phyloP scores from a whole-genome alignment of 371 early-diverging fungal species.

The Funneliformis caledonium region DNA sequence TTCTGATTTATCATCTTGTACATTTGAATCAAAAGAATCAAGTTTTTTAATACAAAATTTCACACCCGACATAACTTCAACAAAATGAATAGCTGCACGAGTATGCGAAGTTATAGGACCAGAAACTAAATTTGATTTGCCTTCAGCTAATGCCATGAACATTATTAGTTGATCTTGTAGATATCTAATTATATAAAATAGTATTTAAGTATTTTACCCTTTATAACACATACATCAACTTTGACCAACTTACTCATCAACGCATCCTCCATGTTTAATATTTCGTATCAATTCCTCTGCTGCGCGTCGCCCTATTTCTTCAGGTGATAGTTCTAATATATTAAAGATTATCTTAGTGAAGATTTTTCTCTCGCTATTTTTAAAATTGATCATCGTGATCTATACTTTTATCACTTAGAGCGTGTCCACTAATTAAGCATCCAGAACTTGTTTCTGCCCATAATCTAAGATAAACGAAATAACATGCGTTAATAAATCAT shows the following conservation, averaged over 20 bases:
- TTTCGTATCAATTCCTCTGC: conserved; percentile 42
- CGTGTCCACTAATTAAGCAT: conserved; percentile 45
- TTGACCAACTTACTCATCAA: conserved; percentile 45
- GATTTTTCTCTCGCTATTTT: neutral
- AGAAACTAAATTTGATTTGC: conserved; percentile 43
- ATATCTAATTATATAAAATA: neutral
- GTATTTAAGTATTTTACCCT: neutral
- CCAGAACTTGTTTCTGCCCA: conserved; percentile 44
- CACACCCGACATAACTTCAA: neutral
- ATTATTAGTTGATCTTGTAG: conserved; percentile 52
- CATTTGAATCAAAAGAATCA: neutral
- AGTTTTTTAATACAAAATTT: conserved; percentile 15
- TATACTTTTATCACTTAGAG: conserved; percentile 35
- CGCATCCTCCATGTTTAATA: conserved; percentile 48
- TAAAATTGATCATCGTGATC: neutral
- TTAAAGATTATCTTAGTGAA: neutral
- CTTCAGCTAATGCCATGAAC: conserved; percentile 50
- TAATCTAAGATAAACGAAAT: neutral
- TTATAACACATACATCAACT: neutral
- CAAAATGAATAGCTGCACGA: conserved; percentile 19
- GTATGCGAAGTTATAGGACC: conserved; percentile 39
- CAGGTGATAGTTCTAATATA: conserved; percentile 19
- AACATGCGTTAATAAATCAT: neutral
- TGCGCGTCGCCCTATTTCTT: conserved; percentile 40
- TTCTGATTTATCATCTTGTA: neutral